These are phyloP conservation scores for Trametes coccinea DNA, from an alignment of 768 basidiomycete genomes.

Conservation along the genomic window DNA sequence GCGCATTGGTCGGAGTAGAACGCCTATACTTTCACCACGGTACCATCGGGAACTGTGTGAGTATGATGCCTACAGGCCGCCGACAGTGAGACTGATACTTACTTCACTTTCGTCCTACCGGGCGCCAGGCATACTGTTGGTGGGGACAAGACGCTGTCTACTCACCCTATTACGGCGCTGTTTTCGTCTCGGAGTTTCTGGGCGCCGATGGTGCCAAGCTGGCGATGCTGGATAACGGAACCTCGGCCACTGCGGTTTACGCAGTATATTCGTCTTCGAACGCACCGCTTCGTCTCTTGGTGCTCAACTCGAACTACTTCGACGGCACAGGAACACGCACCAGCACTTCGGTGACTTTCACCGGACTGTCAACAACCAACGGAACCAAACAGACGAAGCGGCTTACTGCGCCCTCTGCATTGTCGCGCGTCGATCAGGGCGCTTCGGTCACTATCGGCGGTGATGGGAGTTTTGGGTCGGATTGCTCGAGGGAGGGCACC, in stretches of 20 bases:
- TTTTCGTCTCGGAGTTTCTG: slow-evolving; percentile 40
- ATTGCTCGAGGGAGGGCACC: slow-evolving; percentile 30
- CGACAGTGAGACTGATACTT: background rate
- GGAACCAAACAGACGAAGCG: slow-evolving; percentile 32
- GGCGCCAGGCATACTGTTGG: slow-evolving; percentile 39
- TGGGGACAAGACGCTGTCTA: slow-evolving; percentile 38
- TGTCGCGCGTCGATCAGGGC: slow-evolving; percentile 35
- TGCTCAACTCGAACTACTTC: slow-evolving; percentile 40
- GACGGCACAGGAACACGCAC: slow-evolving; percentile 36
- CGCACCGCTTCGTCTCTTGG: slow-evolving; percentile 33
- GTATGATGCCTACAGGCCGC: slow-evolving; percentile 5
- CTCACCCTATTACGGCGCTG: slow-evolving; percentile 41
- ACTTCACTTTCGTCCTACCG: background rate
- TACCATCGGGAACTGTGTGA: slow-evolving; percentile 41
- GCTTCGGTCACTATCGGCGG: slow-evolving; percentile 38
- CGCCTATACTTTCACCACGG: slow-evolving; percentile 45
- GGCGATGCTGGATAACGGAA: slow-evolving; percentile 38
- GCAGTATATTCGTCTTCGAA: slow-evolving; percentile 30
- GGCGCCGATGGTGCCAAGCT: slow-evolving; percentile 36
- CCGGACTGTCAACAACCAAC: slow-evolving; percentile 27
- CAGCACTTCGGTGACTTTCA: slow-evolving; percentile 31
- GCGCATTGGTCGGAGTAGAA: slow-evolving; percentile 37
- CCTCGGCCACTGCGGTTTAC: slow-evolving; percentile 34
- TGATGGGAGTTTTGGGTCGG: slow-evolving; percentile 32
- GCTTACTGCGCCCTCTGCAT: slow-evolving; percentile 38